Base-by-base conservation (phyloP, 1,284 basidiomycete species). In the Chondrostereum purpureum region DNA sequence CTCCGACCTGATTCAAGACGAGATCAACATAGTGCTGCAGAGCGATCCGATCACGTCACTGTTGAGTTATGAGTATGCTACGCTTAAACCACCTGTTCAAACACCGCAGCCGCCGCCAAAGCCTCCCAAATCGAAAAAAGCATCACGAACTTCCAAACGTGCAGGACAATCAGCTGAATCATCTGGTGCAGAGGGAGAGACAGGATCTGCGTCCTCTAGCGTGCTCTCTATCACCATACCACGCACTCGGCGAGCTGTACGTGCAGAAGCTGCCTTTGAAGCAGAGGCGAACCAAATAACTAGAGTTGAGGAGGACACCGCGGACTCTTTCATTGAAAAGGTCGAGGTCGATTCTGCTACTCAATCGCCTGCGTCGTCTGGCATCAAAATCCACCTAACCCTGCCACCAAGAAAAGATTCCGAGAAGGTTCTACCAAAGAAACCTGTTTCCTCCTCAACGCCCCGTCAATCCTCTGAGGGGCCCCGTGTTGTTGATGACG, bases 31-130 rank as follows among this genome's bases (percentile, higher is more conserved):
- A 49, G 53, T 81, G 37, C 58, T 87, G 4, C 66, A 73, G 31
- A 64, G 70, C 4, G 75, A 82, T 31, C 78, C 84, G 0, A 64
- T 92, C n/a, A 65, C 69, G 0, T 80, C 80, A 0, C 64, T 93
- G 13, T 81, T 92, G 57, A 67, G 66, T 44, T 86, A 75, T 53
- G 83, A 87, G 50, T 60, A 88, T 16, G 78, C 42, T 10, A 19
- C 36, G 17, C 8, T 76, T 4, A 70, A 68, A 44, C 61, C 72
- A 17, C 88, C 83, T 55, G 79, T 80, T 1, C 66, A 64, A 0
- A 65, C 66, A 11, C 58, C 67, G 2, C 60, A 62, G 14, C 58
- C 65, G 3, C 61, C 64, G 23, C 60, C 61, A 2, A 65, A 69
- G 14, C 52, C 52, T 18, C 58, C 61, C 13, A 69, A 68, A 48